Conservation (phyloP, 2,329 filamentous ascomycete genomes). For the Aspergillus neotritici region DNA sequence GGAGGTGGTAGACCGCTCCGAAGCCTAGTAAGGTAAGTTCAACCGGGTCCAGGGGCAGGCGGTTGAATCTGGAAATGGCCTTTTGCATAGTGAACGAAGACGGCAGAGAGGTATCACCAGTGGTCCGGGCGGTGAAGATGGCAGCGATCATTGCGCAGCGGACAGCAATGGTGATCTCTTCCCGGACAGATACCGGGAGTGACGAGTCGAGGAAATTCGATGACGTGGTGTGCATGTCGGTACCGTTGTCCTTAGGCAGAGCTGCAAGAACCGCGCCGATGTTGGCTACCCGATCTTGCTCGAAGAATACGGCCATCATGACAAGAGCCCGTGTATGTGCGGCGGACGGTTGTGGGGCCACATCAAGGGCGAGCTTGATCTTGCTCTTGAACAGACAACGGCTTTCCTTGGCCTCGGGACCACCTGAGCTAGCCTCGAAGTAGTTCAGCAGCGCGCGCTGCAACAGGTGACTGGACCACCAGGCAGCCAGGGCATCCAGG, state of each 20-base stretch:
- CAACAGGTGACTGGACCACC: slow-evolving; percentile 74
- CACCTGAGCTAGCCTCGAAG: slow-evolving; percentile 52
- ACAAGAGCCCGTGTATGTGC: slow-evolving; percentile 57
- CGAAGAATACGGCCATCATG: slow-evolving; percentile 55
- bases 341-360: slow-evolving; percentile 72
- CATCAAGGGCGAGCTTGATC: slow-evolving; percentile 63
- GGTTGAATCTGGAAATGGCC: slow-evolving; percentile 39
- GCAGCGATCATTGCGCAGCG: slow-evolving; percentile 56
- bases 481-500: slow-evolving; percentile 83
- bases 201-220: slow-evolving; percentile 50
- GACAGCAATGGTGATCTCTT: slow-evolving; percentile 53
- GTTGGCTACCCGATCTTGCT: slow-evolving; percentile 46
- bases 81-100: slow-evolving; percentile 36
- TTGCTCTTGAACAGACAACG: slow-evolving; percentile 45
- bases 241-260: slow-evolving; percentile 40
- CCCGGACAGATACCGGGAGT: slow-evolving; percentile 43
- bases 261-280: slow-evolving; percentile 51
- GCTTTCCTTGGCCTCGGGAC: slow-evolving; percentile 36
- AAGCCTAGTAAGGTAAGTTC: slow-evolving; percentile 40
- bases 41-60: slow-evolving; percentile 38
- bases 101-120: slow-evolving; percentile 28
- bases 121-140: slow-evolving; percentile 40
- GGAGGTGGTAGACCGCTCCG: slow-evolving; percentile 37
- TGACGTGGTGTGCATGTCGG: slow-evolving; percentile 25
- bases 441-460: slow-evolving; percentile 63